These are phyloP conservation scores for Pisolithus sp. DNA, from an alignment of 768 basidiomycete genomes.

Conservation along the genomic window DNA sequence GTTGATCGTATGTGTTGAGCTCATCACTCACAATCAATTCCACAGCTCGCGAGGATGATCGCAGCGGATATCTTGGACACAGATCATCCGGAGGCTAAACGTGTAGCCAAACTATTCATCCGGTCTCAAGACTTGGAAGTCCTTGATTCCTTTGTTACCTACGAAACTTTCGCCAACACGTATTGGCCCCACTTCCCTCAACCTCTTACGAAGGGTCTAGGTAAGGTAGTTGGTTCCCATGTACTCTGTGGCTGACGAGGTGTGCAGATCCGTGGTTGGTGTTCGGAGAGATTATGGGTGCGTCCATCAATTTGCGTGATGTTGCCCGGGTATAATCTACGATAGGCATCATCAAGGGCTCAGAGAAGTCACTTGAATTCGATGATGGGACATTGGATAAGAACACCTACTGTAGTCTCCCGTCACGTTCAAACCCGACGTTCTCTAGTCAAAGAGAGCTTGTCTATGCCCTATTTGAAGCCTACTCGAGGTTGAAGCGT, in stretches of 20 bases:
- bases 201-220: slow-evolving; percentile 43
- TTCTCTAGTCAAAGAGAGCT: slow-evolving; percentile 44
- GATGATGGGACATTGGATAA: slow-evolving; percentile 36
- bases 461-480: slow-evolving; percentile 49
- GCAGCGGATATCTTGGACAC: slow-evolving; percentile 16
- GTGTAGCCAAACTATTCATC: slow-evolving; percentile 11
- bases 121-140: slow-evolving; percentile 9
- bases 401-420: slow-evolving; percentile 40
- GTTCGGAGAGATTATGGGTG: slow-evolving; percentile 62
- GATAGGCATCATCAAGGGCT: slow-evolving; percentile 61
- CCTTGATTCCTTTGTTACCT: slow-evolving; percentile 34
- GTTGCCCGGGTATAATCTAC: background rate
- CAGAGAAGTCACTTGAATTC: slow-evolving; percentile 41
- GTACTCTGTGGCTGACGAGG: background rate
- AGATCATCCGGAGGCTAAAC: slow-evolving; percentile 2
- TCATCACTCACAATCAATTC: background rate
- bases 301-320: slow-evolving; percentile 4
- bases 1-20: background rate
- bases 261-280: slow-evolving; percentile 52
- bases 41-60: slow-evolving; percentile 21
- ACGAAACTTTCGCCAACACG: slow-evolving; percentile 36
- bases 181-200: slow-evolving; percentile 62
- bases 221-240: slow-evolving; percentile 24
- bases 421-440: slow-evolving; percentile 45
- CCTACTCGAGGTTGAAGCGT: slow-evolving; percentile 43